These are phyloP conservation scores for Podosphaera aphanis DNA, from an alignment of 2,329 filamentous ascomycete species.

Conservation along the genomic window DNA sequence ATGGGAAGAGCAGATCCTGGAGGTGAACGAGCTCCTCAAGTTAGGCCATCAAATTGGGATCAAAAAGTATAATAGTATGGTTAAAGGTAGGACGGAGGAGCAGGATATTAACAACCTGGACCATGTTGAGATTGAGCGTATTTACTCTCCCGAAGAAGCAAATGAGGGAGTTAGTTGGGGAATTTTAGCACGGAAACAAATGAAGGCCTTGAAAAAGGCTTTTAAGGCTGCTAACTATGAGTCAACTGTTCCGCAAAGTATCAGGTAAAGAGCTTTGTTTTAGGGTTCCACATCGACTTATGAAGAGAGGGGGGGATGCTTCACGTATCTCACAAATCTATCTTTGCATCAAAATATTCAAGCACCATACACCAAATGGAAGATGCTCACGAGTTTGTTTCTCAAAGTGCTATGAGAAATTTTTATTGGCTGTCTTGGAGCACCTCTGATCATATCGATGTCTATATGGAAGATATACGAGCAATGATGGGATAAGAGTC, in stretches of 20 bases:
- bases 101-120: not conserved
- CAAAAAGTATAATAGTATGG: slow-evolving; percentile 6
- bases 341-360: no score
- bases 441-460: no score
- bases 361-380: no score
- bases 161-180: not conserved
- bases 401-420: no score
- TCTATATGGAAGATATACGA: no score
- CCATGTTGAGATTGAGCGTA: not conserved
- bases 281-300: no score
- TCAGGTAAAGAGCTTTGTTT: not conserved
- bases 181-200: not conserved
- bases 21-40: slow-evolving; percentile 3
- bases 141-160: not conserved
- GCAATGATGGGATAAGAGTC: no score
- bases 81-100: not conserved
- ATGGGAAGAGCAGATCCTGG: slow-evolving; percentile 6
- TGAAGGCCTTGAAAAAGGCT: not conserved
- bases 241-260: not conserved
- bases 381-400: no score
- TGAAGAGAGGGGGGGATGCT: no score
- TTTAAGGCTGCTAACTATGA: not conserved
- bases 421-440: no score
- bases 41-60: slow-evolving; percentile 8
- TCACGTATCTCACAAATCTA: no score